Percentiles rank a stretch among this genome's conserved stretches.
Evolutionary conservation across 352 stramenopile genomes (phyloP).

Genomic region (Globisporangium cederbergense): DNA sequence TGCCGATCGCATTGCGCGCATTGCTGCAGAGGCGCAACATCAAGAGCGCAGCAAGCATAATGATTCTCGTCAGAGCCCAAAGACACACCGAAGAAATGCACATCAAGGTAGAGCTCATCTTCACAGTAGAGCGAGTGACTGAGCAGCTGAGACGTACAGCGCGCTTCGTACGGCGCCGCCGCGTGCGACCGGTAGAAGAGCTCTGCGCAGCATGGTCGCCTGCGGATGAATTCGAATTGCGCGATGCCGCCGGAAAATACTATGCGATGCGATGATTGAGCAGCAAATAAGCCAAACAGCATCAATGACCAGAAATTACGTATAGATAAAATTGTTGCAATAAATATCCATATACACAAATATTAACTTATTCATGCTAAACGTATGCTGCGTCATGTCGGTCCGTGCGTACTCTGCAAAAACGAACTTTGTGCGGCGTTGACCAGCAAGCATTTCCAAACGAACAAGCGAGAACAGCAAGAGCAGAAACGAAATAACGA

Average conservation of each 20-base stretch:
- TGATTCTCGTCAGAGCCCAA: background rate
- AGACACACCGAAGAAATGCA: background rate
- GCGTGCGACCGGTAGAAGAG: background rate
- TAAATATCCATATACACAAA: too few species aligned
- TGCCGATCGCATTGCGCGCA: background rate
- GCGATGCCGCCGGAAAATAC: background rate
- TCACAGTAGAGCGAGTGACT: background rate
- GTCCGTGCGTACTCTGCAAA: background rate
- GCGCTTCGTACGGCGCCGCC: background rate
- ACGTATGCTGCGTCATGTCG: background rate
- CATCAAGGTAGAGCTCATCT: background rate
- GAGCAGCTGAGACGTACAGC: background rate
- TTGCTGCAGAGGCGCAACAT: background rate
- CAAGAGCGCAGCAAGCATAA: too few species aligned
- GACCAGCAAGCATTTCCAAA: conserved; percentile 3
- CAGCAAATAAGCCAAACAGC: too few species aligned
- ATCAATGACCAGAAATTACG: too few species aligned
- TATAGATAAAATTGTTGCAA: too few species aligned
- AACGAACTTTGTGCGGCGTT: background rate
- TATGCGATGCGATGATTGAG: too few species aligned
- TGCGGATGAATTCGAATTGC: background rate
- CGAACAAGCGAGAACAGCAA: background rate
- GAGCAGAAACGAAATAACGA: background rate
- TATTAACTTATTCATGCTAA: too few species aligned
- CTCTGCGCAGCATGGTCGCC: background rate